phyloP scores from a whole-genome alignment of 2,329 filamentous ascomycete species.

The Nothophoma quercina region DNA sequence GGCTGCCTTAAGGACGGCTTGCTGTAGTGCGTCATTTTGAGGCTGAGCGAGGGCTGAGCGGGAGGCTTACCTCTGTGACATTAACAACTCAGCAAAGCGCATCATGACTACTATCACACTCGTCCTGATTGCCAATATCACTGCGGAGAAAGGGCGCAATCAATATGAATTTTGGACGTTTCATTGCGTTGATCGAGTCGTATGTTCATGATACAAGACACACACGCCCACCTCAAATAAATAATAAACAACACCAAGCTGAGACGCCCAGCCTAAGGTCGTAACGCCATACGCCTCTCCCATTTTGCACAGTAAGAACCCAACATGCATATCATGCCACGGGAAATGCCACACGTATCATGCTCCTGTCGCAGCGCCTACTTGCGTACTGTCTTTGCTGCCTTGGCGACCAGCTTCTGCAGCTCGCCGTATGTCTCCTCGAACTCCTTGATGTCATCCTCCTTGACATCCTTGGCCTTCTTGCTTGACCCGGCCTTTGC shows the following conservation, averaged over 20 bases:
- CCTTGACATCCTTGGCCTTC: slow-evolving; percentile 57
- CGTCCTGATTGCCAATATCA: background rate
- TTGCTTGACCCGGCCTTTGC: slow-evolving; percentile 59
- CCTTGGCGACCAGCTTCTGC: slow-evolving; percentile 66
- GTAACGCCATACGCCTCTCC: slow-evolving; percentile 28
- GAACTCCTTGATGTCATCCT: slow-evolving; percentile 57
- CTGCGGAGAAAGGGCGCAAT: background rate
- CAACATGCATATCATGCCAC: slow-evolving; percentile 14
- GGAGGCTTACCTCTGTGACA: background rate
- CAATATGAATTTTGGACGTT: slow-evolving; percentile 7
- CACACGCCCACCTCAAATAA: slow-evolving; percentile 6
- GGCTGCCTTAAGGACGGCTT: background rate
- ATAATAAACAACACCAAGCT: slow-evolving; percentile 17
- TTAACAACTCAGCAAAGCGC: background rate
- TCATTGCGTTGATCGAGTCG: slow-evolving; percentile 15
- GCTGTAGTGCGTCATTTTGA: background rate
- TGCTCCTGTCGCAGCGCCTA: slow-evolving; percentile 30
- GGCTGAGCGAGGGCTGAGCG: background rate
- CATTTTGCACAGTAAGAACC: slow-evolving; percentile 29
- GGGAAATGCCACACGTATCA: slow-evolving; percentile 13
- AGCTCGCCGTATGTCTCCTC: slow-evolving; percentile 63
- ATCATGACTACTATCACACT: background rate
- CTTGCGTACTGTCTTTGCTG: slow-evolving; percentile 64
- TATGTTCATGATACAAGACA: slow-evolving; percentile 16
- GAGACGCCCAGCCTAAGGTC: slow-evolving; percentile 12